Evolutionary conservation across 306 rosid species (phyloP).

Genomic region (Trifolium dubium): DNA sequence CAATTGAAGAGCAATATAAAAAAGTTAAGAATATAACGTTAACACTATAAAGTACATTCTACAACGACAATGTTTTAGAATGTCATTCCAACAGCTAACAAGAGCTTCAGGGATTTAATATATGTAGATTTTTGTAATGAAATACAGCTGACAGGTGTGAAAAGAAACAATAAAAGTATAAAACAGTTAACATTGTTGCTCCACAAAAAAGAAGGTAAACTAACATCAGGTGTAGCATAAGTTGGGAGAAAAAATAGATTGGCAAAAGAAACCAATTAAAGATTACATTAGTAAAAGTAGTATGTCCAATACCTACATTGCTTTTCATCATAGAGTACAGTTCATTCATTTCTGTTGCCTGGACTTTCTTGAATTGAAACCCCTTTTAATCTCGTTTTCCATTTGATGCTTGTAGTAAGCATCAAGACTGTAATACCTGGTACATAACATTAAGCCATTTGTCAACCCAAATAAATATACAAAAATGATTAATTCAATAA

Average conservation of each 20-base stretch:
- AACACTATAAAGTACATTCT: not conserved
- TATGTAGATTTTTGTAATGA: slow-evolving; percentile 6
- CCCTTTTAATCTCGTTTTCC: slow-evolving; percentile 64
- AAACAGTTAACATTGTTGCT: slow-evolving; percentile 1
- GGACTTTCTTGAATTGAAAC: slow-evolving; percentile 56
- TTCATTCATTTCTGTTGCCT: slow-evolving; percentile 55
- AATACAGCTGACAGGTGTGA: slow-evolving; percentile 4
- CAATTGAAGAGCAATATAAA: not conserved
- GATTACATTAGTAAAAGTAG: slow-evolving; percentile 32
- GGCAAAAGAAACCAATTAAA: slow-evolving; percentile 19
- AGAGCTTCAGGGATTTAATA: slow-evolving; percentile 29
- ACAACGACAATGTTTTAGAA: not conserved
- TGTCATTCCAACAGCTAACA: slow-evolving; percentile 26
- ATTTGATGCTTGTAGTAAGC: slow-evolving; percentile 64
- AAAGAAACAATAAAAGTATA: slow-evolving; percentile 27
- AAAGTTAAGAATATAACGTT: not conserved
- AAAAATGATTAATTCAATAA: slow-evolving; percentile 3
- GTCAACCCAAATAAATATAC: slow-evolving; percentile 33
- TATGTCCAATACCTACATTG: slow-evolving; percentile 58
- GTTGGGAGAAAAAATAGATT: not conserved
- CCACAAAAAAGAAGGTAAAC: slow-evolving; percentile 20
- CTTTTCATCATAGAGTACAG: slow-evolving; percentile 86
- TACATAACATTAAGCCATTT: slow-evolving; percentile 29
- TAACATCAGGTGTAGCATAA: slow-evolving; percentile 10
- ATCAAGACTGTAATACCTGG: slow-evolving; percentile 87